Percentiles rank a stretch among this genome's conserved stretches.
These are phyloP conservation scores for Diaporthe velutina DNA, from an alignment of 2,329 filamentous ascomycete genomes.

Conservation along the genomic window DNA sequence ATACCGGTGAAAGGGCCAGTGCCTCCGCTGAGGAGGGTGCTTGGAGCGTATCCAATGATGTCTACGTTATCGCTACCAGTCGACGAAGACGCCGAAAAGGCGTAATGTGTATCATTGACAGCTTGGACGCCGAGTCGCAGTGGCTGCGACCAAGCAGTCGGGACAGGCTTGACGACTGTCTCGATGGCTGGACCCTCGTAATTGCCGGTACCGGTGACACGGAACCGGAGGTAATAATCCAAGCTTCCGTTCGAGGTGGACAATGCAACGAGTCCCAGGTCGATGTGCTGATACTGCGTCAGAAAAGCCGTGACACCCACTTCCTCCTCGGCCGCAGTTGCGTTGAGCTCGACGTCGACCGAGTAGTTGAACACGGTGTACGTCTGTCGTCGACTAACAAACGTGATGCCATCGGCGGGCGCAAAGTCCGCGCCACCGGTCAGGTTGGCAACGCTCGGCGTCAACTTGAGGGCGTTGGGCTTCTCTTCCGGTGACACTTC, in stretches of 20 bases:
- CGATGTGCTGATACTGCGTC: conserved; percentile 49
- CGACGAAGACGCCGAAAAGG: conserved; percentile 45
- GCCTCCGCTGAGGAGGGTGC: conserved; percentile 49
- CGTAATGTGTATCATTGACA: conserved; percentile 47
- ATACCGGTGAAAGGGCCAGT: conserved; percentile 42
- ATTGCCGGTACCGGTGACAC: conserved; percentile 33
- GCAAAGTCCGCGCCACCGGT: conserved; percentile 42
- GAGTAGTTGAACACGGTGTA: conserved; percentile 49
- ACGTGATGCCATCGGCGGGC: conserved; percentile 41
- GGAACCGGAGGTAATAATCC: conserved; percentile 44
- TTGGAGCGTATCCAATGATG: conserved; percentile 46
- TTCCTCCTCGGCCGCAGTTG: conserved; percentile 45
- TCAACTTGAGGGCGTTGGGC: conserved; percentile 42
- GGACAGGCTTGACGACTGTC: conserved; percentile 41
- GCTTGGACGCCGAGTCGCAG: conserved; percentile 48
- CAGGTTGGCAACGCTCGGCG: conserved; percentile 46
- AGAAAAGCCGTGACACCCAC: conserved; percentile 51
- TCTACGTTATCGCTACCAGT: conserved; percentile 37
- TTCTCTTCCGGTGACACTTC: conserved; percentile 41
- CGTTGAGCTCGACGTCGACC: conserved; percentile 46
- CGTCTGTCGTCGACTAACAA: conserved; percentile 43
- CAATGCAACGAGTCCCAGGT: conserved; percentile 47
- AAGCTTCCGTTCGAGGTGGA: not conserved
- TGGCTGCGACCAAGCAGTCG: conserved; percentile 44
- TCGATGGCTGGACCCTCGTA: conserved; percentile 13